Percentiles rank a stretch among this genome's conserved stretches.
phyloP scores from a whole-genome alignment of 2,329 filamentous ascomycete genomes.

The Colletotrichum sidae region DNA sequence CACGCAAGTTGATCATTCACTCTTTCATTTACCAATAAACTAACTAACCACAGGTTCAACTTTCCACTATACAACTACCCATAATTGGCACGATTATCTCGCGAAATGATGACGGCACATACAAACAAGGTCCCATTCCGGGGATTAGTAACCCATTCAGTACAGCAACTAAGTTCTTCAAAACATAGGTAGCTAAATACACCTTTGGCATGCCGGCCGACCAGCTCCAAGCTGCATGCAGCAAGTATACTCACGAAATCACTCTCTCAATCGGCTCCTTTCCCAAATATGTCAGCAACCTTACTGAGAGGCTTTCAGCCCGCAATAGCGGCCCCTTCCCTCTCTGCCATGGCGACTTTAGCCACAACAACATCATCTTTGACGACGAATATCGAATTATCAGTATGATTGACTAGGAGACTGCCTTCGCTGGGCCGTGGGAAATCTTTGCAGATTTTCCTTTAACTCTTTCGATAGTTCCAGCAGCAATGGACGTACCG shows the following conservation, averaged over 20 bases:
- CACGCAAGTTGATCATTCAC: background rate
- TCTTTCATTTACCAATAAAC: background rate
- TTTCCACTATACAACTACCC: conserved; percentile 1
- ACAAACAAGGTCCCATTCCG: conserved; percentile 1
- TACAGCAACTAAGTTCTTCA: conserved; percentile 12
- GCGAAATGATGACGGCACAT: conserved; percentile 6
- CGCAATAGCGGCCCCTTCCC: conserved; percentile 4
- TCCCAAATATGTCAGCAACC: conserved; percentile 5
- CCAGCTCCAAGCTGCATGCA: background rate
- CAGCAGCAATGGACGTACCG: conserved; percentile 1
- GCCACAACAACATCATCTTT: conserved; percentile 41
- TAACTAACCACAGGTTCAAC: conserved; percentile 1
- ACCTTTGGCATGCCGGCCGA: conserved; percentile 1
- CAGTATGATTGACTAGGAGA: conserved; percentile 44
- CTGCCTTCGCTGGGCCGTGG: conserved; percentile 35
- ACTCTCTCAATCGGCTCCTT: conserved; percentile 2
- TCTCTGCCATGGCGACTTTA: conserved; percentile 13
- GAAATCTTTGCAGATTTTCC: conserved; percentile 18
- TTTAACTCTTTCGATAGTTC: conserved; percentile 18
- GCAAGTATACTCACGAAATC: conserved; percentile 12
- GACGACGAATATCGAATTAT: conserved; percentile 39
- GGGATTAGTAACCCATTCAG: conserved; percentile 10
- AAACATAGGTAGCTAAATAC: conserved; percentile 6
- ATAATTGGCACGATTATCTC: conserved; percentile 10
- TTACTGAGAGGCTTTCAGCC: conserved; percentile 4